phyloP scores from a whole-genome alignment of 2,329 filamentous ascomycete genomes.

The Cladosporium sphaerospermum region DNA sequence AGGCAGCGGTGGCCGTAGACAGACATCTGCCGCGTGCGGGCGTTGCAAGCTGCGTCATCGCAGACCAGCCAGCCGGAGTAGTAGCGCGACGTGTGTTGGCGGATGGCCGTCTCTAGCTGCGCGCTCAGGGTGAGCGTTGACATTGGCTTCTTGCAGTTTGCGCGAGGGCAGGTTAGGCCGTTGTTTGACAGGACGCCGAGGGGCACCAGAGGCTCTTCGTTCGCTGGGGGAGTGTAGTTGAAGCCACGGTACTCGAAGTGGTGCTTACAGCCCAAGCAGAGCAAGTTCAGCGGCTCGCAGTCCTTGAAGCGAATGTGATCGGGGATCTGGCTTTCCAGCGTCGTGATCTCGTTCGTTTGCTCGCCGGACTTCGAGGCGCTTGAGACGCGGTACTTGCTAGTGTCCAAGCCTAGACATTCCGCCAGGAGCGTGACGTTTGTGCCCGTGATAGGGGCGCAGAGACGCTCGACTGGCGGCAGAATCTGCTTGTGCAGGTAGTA shows the following conservation, averaged over 20 bases:
- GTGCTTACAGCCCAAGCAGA: constrained; percentile 74
- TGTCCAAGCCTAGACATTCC: constrained; percentile 88
- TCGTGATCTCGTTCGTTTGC: constrained; percentile 68
- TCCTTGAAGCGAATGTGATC: constrained; percentile 84
- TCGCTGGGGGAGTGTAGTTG: constrained; percentile 29
- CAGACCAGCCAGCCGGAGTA: constrained; percentile 91
- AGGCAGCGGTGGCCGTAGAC: constrained; percentile 89
- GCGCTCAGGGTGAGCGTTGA: constrained; percentile 69
- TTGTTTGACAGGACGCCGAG: constrained; percentile 59
- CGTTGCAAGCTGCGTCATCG: constrained; percentile 80
- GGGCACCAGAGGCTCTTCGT: constrained; percentile 32
- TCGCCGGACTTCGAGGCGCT: constrained; percentile 47
- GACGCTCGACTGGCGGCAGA: constrained; percentile 91
- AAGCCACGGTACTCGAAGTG: constrained; percentile 73
- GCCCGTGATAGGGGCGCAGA: constrained; percentile 90
- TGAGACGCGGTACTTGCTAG: constrained; percentile 74
- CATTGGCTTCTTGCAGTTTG: constrained; percentile 58
- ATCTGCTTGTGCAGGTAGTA: constrained; percentile 99
- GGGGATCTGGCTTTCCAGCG: constrained; percentile 88
- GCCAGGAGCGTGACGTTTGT: constrained; percentile 86
- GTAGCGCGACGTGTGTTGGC: constrained; percentile 71
- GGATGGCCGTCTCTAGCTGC: constrained; percentile 80
- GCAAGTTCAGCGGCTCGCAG: constrained; percentile 67
- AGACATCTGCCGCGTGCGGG: constrained; percentile 82
- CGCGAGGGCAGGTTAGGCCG: constrained; percentile 65